Evolutionary conservation across 192 early-diverging fungal genomes (phyloP), one percentile per base, ranked within the genome.

Genomic region (Mortierella hygrophila): DNA sequence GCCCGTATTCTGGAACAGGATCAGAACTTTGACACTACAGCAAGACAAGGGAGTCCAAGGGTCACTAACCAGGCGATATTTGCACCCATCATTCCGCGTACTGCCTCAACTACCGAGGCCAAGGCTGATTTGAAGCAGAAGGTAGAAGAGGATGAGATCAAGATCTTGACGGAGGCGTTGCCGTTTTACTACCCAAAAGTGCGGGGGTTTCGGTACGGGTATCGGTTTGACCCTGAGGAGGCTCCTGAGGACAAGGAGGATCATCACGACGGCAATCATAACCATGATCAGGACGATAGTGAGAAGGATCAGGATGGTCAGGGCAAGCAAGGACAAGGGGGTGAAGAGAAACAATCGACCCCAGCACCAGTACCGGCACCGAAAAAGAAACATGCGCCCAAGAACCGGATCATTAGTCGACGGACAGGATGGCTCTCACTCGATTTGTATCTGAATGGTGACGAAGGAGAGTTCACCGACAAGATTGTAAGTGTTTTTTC

Each of bases 121-220:
- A 23, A 60, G n/a, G 60, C 60, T 23, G 75, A 68, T 40, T 23
- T 23, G 5, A 29, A 57, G 23, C 3, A 6, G 18, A 47, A 75
- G 38, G 29, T 15, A 35, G 71, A 40, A 10, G 6, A 68, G 57
- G 70, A 16, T 23, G 78, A 76, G 26, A 80, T 80, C 32, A 26
- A 72, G 49, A 65, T 54, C 26, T 37, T 80, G 74, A 69, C 38
- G 35, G 29, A n/a, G 7, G 41, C 5, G 2, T 54, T 91, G 23
- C 90, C 90, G 4, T 91, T 89, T 47, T 91, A 89, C 54, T 91
- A 91, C 68, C 90, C 90, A 81, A 91, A 91, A 79, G 89, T 89
- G 15, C 78, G 84, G 55, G 84, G 79, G n/a, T 81, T 86, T 52
- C 75, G 84, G 6, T 86, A 86, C 35, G 84, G 84, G 11, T 86